A percentile compares a stretch with the other conserved stretches of the same genome.
phyloP scores from a whole-genome alignment of 139 green algal species.

The Nannochloris sp. region DNA sequence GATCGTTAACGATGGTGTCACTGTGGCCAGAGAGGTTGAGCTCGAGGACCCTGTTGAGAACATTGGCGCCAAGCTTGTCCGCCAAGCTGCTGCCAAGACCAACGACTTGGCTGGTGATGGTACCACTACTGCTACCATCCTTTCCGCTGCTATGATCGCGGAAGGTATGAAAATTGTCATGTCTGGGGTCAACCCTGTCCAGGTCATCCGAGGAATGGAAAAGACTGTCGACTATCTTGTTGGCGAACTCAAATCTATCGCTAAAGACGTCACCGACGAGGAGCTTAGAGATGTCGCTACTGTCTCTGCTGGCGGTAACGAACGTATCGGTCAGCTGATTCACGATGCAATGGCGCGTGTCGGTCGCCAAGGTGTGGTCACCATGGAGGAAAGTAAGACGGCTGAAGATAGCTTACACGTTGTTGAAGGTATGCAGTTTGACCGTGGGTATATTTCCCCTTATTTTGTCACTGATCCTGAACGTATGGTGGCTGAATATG shows the following conservation, averaged over 20 bases:
- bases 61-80: constrained; percentile 96
- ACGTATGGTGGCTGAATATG: constrained; percentile 90
- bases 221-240: constrained; percentile 79
- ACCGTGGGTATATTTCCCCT: constrained; percentile 96
- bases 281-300: constrained; percentile 89
- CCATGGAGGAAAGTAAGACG: constrained; percentile 96
- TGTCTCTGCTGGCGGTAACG: constrained; percentile 92
- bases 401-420: constrained; percentile 94
- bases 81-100: constrained; percentile 80
- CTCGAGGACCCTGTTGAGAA: constrained; percentile 99
- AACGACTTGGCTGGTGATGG: constrained; percentile 98
- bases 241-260: constrained; percentile 67
- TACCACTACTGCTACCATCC: constrained; percentile 97
- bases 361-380: constrained; percentile 92
- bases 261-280: constrained; percentile 70
- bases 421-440: constrained; percentile 99
- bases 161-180: constrained; percentile 95
- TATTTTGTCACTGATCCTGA: constrained; percentile 99
- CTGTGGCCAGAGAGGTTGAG: constrained; percentile 91
- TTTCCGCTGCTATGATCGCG: constrained; percentile 93
- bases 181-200: constrained; percentile 88
- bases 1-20: constrained; percentile 99
- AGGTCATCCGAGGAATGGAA: constrained; percentile 90
- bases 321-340: constrained; percentile 92
- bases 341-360: constrained; percentile 86